These are phyloP conservation scores for Radiomyces spectabilis DNA, from an alignment of 192 early-diverging fungal genomes.

Conservation along the genomic window DNA sequence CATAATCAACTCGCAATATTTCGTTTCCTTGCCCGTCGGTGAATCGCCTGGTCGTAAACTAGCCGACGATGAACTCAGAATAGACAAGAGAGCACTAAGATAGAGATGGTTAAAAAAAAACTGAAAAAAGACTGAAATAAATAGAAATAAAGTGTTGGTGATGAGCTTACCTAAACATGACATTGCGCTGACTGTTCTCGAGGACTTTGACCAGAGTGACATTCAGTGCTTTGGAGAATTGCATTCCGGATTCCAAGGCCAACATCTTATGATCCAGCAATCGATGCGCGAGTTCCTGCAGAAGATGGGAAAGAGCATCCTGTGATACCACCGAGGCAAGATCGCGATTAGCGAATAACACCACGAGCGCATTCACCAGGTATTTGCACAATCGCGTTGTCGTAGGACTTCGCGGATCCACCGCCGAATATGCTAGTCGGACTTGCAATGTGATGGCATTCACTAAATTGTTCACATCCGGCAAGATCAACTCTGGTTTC, in stretches of 20 bases:
- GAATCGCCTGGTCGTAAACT: slow-evolving; percentile 42
- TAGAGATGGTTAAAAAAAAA: not conserved
- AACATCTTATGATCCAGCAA: slow-evolving; percentile 74
- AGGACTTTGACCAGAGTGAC: slow-evolving; percentile 84
- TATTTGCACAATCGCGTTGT: slow-evolving; percentile 73
- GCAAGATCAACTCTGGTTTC: slow-evolving; percentile 42
- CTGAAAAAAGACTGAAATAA: not conserved
- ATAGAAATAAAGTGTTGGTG: slow-evolving; percentile 6
- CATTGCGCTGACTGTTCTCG: slow-evolving; percentile 81
- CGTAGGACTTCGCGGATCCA: slow-evolving; percentile 40
- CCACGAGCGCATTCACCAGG: slow-evolving; percentile 66
- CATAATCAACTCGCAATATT: slow-evolving; percentile 86
- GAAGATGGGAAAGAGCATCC: slow-evolving; percentile 55
- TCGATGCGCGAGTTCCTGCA: slow-evolving; percentile 73
- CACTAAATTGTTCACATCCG: slow-evolving; percentile 58
- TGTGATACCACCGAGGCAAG: slow-evolving; percentile 58
- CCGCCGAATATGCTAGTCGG: slow-evolving; percentile 58
- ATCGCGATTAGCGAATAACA: slow-evolving; percentile 63
- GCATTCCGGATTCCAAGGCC: slow-evolving; percentile 44
- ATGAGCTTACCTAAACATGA: slow-evolving; percentile 58
- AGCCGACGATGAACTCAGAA: slow-evolving; percentile 55
- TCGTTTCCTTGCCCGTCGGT: slow-evolving; percentile 42
- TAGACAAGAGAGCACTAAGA: slow-evolving; percentile 61
- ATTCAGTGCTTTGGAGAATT: slow-evolving; percentile 71
- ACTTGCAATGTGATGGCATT: slow-evolving; percentile 68